Conservation (phyloP, 2,329 filamentous ascomycete species). For the Tympanopsis confertula region DNA sequence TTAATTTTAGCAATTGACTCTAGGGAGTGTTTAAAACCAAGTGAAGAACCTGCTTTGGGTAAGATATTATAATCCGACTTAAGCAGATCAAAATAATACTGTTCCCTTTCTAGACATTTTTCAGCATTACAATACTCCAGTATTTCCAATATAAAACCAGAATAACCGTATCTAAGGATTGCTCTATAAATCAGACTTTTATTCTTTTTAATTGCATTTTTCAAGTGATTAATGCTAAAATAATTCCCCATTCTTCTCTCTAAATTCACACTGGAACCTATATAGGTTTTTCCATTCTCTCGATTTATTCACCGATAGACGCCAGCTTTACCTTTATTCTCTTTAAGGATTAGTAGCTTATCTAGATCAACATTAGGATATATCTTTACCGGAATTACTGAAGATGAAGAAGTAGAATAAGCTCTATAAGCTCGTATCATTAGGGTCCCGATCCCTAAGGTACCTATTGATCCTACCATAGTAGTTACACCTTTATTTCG, state of each 20-base stretch:
- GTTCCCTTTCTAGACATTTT: constrained; percentile 3
- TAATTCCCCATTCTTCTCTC: constrained; percentile 4
- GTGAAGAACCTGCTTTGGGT: constrained; percentile 3
- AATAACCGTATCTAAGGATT: constrained; percentile 4
- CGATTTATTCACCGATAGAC: constrained; percentile 4
- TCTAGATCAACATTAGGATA: constrained; percentile 2
- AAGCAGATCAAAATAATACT: constrained; percentile 4
- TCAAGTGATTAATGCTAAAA: constrained; percentile 3
- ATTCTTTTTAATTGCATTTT: constrained; percentile 4
- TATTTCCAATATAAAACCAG: constrained; percentile 2
- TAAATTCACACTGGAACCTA: constrained; percentile 4
- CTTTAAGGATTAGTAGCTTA: constrained; percentile 2
- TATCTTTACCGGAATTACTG: constrained; percentile 2
- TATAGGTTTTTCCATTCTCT: constrained; percentile 2
- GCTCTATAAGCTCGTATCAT: too few species aligned
- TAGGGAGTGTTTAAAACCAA: constrained; percentile 4
- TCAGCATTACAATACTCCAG: constrained; percentile 3
- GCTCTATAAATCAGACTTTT: constrained; percentile 3
- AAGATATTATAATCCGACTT: constrained; percentile 5
- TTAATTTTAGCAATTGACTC: constrained; percentile 4
- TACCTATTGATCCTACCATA: not conserved
- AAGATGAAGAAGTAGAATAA: not conserved
- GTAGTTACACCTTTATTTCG: not conserved
- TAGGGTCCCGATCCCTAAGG: too few species aligned
- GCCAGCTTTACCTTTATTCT: constrained; percentile 3